phyloP scores from a whole-genome alignment of 2,329 filamentous ascomycete species.

The Aspergillus sp. region DNA sequence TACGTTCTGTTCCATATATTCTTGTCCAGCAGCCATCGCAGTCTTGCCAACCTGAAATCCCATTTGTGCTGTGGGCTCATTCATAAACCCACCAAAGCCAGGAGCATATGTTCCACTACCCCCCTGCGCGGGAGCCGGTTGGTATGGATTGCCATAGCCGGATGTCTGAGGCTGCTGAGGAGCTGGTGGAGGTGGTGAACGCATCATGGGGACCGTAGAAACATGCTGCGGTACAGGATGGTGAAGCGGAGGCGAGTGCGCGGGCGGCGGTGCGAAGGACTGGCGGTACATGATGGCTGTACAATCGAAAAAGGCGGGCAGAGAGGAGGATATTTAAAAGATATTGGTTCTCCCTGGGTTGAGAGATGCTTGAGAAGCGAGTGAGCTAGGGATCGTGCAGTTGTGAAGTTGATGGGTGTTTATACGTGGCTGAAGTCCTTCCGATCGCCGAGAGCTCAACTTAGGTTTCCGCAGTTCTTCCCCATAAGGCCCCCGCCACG shows the following conservation, averaged over 20 bases:
- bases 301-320: slow-evolving; percentile 5
- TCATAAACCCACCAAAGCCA: slow-evolving; percentile 88
- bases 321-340: slow-evolving; percentile 9
- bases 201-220: slow-evolving; percentile 92
- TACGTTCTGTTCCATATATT: slow-evolving; percentile 95
- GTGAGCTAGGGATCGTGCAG: not conserved
- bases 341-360: slow-evolving; percentile 31
- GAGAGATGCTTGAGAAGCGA: slow-evolving; percentile 8
- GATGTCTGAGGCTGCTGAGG: slow-evolving; percentile 63
- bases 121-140: slow-evolving; percentile 39
- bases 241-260: slow-evolving; percentile 84
- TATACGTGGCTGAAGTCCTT: slow-evolving; percentile 1
- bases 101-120: slow-evolving; percentile 41
- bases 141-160: slow-evolving; percentile 48
- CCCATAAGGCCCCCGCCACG: not conserved
- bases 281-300: slow-evolving; percentile 70
- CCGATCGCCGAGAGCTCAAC: not conserved
- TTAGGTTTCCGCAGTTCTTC: not conserved
- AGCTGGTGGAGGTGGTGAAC: slow-evolving; percentile 79
- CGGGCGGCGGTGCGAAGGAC: slow-evolving; percentile 69
- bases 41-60: slow-evolving; percentile 91
- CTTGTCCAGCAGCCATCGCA: slow-evolving; percentile 84
- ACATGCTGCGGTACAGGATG: slow-evolving; percentile 98
- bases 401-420: not conserved
- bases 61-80: slow-evolving; percentile 90